Percentiles rank a stretch among this genome's conserved stretches.
Conservation (phyloP, 208 protist species). For the Acanthamoeba castellanii region DNA sequence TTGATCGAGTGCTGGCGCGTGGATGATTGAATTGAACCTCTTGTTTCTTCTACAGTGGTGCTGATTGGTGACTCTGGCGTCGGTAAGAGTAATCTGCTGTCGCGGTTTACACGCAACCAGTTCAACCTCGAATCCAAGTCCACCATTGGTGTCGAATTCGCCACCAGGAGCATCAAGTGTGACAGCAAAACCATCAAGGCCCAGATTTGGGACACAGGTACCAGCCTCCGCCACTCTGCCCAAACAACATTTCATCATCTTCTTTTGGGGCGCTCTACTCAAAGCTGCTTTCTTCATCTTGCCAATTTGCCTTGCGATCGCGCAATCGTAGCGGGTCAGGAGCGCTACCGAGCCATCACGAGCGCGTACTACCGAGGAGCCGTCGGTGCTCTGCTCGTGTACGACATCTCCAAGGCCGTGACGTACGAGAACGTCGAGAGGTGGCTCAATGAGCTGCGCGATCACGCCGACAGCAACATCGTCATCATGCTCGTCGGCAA, state of each 20-base stretch:
- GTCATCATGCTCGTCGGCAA: conserved; percentile 99
- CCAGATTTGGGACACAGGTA: conserved; percentile 98
- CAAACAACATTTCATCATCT: too few species aligned
- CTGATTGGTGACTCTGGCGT: conserved; percentile 93
- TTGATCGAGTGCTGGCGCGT: too few species aligned
- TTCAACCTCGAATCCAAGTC: conserved; percentile 93
- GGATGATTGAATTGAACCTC: neutral
- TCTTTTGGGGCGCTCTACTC: too few species aligned
- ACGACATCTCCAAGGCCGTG: conserved; percentile 98
- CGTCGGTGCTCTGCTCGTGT: conserved; percentile 98
- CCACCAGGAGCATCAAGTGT: conserved; percentile 89
- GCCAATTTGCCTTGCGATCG: too few species aligned
- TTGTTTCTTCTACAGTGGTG: conserved; percentile 86
- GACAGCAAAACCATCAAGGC: conserved; percentile 97
- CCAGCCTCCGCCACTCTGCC: too few species aligned
- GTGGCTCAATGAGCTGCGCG: conserved; percentile 98
- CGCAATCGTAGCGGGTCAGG: conserved; percentile 94
- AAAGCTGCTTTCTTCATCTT: too few species aligned
- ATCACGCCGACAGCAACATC: conserved; percentile 96
- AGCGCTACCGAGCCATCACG: conserved; percentile 99
- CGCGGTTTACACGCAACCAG: conserved; percentile 92
- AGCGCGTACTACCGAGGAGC: conserved; percentile 97
- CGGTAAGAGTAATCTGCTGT: conserved; percentile 92
- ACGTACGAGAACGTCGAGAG: conserved; percentile 98
- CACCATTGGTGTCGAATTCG: conserved; percentile 92